Evolutionary conservation across 768 basidiomycete genomes (phyloP), one percentile per base, ranked within the genome.

Genomic region (Bullera alba): DNA sequence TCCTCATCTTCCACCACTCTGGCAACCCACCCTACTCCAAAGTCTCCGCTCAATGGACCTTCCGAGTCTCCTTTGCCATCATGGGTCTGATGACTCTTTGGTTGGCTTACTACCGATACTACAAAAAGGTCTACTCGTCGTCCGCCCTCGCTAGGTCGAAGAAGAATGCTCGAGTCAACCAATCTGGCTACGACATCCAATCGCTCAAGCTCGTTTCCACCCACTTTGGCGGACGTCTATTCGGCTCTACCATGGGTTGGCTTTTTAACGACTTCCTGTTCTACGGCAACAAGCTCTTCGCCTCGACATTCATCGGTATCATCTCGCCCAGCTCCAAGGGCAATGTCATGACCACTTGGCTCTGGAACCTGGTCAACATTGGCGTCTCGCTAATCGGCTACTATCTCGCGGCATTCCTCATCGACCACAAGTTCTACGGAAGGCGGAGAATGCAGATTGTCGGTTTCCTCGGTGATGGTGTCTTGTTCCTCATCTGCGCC

Each of bases 101-200:
- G 75, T 70, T 76, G 22, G 71, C 73, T 36, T 75, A 75, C 69
- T 74, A 70, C 68, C 71, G 75, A 60, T 71, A 68, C 59, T 76
- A 70, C 65, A 66, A 69, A 50, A 67, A 67, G 43, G 56, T 70
- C 51, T 69, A 71, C 55, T 65, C 67, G 12, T 66, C 64, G 27
- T 62, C 71, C 15, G 69, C 65, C 4, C 50, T 74, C 17, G 41
- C 45, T 4, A 47, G 58, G 42, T 68, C 70, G 35, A 75, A 75
- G 64, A 66, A 68, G 54, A 56, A 65, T 48, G 52, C 56, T 1
- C 50, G 53, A 15, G 65, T 65, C 46, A 71, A 73, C 46, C 69
- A 73, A 46, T 67, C 67, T 2, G 75, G 75, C 10, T 76, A 76
- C 67, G 74, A 75, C 51, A 28, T 65, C 23, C 54, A 58, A 19